These are phyloP conservation scores for Kregervanrija fluxuum DNA, from an alignment of 805 yeast genomes.

Conservation along the genomic window DNA sequence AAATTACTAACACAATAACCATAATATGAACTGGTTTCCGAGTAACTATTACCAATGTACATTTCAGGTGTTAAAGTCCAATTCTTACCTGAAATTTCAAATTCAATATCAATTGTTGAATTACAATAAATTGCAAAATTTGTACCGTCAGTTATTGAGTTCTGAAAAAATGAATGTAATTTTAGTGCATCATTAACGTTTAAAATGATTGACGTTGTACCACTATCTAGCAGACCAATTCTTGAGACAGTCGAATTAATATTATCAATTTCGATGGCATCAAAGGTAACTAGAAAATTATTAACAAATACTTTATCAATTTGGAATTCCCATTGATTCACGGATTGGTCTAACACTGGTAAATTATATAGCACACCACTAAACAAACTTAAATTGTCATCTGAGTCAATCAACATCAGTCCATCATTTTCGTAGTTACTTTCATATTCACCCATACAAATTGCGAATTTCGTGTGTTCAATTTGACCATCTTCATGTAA, in stretches of 20 bases:
- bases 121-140: conserved; percentile 57
- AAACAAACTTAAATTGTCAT: conserved; percentile 30
- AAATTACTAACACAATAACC: conserved; percentile 60
- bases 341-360: conserved; percentile 24
- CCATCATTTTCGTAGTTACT: conserved; percentile 20
- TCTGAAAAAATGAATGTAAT: conserved; percentile 44
- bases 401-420: conserved; percentile 41
- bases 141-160: conserved; percentile 50
- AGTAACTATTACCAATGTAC: conserved; percentile 44
- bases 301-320: conserved; percentile 33
- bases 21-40: conserved; percentile 25
- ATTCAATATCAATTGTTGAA: conserved; percentile 32
- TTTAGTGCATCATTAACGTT: conserved; percentile 47
- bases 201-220: conserved; percentile 55
- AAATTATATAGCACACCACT: conserved; percentile 35
- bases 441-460: conserved; percentile 33
- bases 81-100: conserved; percentile 37
- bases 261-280: conserved; percentile 16
- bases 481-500: conserved; percentile 29
- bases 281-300: conserved; percentile 27
- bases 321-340: conserved; percentile 46
- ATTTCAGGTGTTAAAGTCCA: conserved; percentile 37
- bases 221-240: conserved; percentile 53
- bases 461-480: conserved; percentile 34
- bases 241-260: conserved; percentile 21